Base-by-base conservation (phyloP, 257 asterid genomes). In the Voacanga thouarsii region DNA sequence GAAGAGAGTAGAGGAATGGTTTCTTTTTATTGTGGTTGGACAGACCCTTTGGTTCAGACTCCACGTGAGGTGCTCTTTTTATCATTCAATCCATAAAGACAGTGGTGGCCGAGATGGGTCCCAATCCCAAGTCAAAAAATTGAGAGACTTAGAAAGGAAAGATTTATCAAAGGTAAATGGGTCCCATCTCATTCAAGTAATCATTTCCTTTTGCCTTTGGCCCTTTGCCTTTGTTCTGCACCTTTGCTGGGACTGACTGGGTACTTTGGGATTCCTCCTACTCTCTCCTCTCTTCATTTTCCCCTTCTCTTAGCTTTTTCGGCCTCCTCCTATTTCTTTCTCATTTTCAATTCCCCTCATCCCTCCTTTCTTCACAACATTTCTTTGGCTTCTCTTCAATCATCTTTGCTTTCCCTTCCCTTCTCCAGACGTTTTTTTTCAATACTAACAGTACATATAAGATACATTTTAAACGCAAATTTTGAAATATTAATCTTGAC, bases 61-160 rank as follows among this genome's bases (percentile, higher is more conserved):
- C 97, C 98, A 94, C 98, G 98, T 94, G 98, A 92, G 97, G 91
- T 94, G 93, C 97, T 88, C 96, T 90, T 94, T 94, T 84, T 90
- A 94, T 94, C 89, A 92, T 91, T 91, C 97, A 91, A 90, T 90
- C 95, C 92, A 91, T 86, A 90, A 89, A 92, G 98, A 90, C 97
- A 92, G 63, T 87, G 96, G 94, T 89, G 97, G 81, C 89, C 91
- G 26, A 74, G 24, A 53, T 88, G 96, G 97, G 97, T 39, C 92
- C 97, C 89, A 83, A 73, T 65, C 80, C 82, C 89, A 92, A 87
- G 91, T 92, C 91, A 90, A 81, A 85, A 91, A 83, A 84, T 33
- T 81, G 80, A 59, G 75, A 77, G 85, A 74, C 84, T 81, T 79
- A 76, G 83, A 82, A 80, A 77, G 87, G 83, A 71, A 83, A 78